Evolutionary conservation across 202 grass and related monocot species (phyloP), one percentile per base, ranked within the genome.

Genomic region (Panicum virgatum): DNA sequence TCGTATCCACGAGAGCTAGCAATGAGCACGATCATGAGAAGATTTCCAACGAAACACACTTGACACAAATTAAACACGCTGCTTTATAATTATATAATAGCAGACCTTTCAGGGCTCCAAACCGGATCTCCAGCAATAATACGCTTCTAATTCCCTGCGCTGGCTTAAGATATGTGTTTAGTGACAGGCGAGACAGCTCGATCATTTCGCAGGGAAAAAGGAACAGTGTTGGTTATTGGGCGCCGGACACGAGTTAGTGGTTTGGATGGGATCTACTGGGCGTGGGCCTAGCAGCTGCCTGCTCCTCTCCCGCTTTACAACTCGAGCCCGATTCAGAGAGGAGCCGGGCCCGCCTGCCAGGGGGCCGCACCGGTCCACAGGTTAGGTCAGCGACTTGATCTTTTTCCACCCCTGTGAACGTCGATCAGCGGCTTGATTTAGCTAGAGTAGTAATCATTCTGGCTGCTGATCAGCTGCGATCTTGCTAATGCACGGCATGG

Each of bases 181-280:
- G 47, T 20, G 38, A 27, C 37, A 15, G 63, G 64, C 11, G 2
- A 25, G 13, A 71, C 72, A 50, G 47, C 48, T 67, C n/a, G n/a
- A n/a, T n/a, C 75, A 72, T 89, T 60, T 59, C 38, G 38, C 72
- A 18, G 32, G 9, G 3, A 43, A 81, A 19, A 14, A 43, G 9
- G 39, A 23, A n/a, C 7, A 1, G 11, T 0, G 77, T 42, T 44
- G 11, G 27, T 38, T 43, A 66, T 78, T 86, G 1, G 32, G 18
- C 20, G n/a, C 19, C 40, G 38, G 88, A 79, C 83, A 86, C 30
- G 73, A 29, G 83, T 0, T 19, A 23, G 79, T 83, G 83, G 88
- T 83, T 69, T 27, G 46, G 83, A 89, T 89, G 83, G 66, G 88
- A 89, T 82, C 73, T 44, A 44, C 56, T 22, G 23, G 10, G 5